Conservation (phyloP, 169 alveolate species). For the Eimeria nieschulzi region DNA sequence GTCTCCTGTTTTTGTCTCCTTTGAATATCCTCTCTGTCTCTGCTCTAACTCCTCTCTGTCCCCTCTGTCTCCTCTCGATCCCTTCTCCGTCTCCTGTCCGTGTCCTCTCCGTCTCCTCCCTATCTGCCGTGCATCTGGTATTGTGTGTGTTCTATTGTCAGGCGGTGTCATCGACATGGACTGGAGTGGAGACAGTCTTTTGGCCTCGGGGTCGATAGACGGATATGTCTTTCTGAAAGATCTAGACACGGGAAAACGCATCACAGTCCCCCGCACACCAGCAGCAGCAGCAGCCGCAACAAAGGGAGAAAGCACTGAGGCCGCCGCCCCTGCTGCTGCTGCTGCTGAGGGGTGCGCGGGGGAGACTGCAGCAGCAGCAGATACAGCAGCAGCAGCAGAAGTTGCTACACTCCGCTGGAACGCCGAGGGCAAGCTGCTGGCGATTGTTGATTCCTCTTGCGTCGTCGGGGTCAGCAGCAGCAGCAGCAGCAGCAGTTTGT, state of each 20-base stretch:
- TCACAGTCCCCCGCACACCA: neutral
- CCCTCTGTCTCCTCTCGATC: neutral
- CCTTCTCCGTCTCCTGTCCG: neutral
- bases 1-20: neutral
- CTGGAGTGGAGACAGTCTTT: constrained; percentile 41
- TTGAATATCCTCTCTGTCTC: neutral
- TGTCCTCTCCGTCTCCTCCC: neutral
- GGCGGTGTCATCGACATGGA: constrained; percentile 65
- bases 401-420: constrained; percentile 50
- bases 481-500: neutral
- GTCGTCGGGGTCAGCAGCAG: constrained; percentile 41
- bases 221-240: constrained; percentile 19
- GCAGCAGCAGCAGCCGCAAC: constrained; percentile 43
- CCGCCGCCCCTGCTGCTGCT: neutral
- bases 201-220: constrained; percentile 52
- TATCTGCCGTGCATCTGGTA: neutral
- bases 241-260: neutral
- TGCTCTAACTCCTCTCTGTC: neutral
- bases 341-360: neutral
- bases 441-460: constrained; percentile 58
- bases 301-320: neutral
- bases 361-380: neutral
- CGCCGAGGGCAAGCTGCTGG: constrained; percentile 24
- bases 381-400: constrained; percentile 38
- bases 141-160: neutral